Evolutionary conservation across 192 early-diverging fungal species (phyloP).

Genomic region (Coemansia sp.): DNA sequence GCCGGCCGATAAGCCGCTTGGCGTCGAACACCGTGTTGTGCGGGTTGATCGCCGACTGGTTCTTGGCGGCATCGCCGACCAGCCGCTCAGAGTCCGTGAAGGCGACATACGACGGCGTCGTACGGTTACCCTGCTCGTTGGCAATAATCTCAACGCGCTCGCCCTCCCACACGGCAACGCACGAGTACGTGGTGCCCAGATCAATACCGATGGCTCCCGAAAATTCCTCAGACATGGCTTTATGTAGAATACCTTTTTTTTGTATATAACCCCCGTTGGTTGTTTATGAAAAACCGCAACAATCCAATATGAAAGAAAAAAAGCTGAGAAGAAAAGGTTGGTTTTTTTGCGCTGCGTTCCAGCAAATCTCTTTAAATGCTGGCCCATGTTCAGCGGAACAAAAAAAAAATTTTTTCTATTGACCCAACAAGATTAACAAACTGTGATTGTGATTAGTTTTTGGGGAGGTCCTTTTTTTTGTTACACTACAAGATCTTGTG

Average conservation of each 20-base stretch:
- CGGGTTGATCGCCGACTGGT: conserved; percentile 88
- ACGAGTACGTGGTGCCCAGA: conserved; percentile 97
- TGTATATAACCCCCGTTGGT: conserved; percentile 2
- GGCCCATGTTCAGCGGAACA: conserved; percentile 2
- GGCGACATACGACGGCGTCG: conserved; percentile 83
- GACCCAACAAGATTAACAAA: conserved; percentile 20
- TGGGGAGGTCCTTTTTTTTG: too few species aligned
- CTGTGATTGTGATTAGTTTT: too few species aligned
- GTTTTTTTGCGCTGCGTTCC: background rate
- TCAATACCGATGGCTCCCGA: conserved; percentile 88
- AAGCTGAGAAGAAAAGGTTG: background rate
- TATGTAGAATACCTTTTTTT: background rate
- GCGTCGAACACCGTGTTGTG: conserved; percentile 89
- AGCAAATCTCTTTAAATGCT: too few species aligned
- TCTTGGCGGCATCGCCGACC: conserved; percentile 87
- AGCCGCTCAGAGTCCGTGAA: conserved; percentile 78
- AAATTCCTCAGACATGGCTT: conserved; percentile 46
- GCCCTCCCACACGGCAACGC: conserved; percentile 70
- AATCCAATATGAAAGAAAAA: background rate
- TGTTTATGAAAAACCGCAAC: background rate
- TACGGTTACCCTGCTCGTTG: conserved; percentile 89
- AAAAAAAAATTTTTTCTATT: conserved; percentile 24
- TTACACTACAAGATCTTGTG: too few species aligned
- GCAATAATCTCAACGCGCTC: conserved; percentile 72
- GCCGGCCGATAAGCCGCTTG: conserved; percentile 87